phyloP scores from a whole-genome alignment of 805 yeast species.

The Teunomyces barrocoloradensis region DNA sequence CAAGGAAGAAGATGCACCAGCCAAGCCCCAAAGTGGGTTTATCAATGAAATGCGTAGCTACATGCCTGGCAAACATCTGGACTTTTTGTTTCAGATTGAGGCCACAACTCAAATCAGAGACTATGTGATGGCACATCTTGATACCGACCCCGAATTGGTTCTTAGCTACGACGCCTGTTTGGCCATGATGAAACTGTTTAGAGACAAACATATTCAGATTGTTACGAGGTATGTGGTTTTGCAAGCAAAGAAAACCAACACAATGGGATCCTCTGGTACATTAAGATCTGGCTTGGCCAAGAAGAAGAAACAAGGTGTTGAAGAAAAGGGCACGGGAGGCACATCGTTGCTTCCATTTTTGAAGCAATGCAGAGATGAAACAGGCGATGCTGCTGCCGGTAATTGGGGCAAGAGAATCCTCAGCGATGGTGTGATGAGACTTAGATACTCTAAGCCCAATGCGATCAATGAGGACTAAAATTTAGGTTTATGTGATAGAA shows the following conservation, averaged over 20 bases:
- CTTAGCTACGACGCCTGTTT: constrained; percentile 84
- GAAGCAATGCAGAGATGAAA: constrained; percentile 94
- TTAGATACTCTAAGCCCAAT: constrained; percentile 38
- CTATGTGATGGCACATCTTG: constrained; percentile 49
- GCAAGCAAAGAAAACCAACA: constrained; percentile 62
- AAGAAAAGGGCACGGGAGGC: constrained; percentile 88
- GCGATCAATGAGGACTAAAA: constrained; percentile 39
- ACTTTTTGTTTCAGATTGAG: constrained; percentile 63
- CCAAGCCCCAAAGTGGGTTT: constrained; percentile 42
- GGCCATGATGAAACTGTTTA: constrained; percentile 81
- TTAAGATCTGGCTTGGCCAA: constrained; percentile 66
- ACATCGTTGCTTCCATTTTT: constrained; percentile 87
- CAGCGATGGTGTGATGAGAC: constrained; percentile 51
- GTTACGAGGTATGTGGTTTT: constrained; percentile 83
- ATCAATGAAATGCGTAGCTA: constrained; percentile 81
- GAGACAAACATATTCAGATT: constrained; percentile 91
- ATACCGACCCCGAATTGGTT: constrained; percentile 51
- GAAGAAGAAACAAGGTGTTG: constrained; percentile 44
- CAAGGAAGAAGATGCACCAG: neutral
- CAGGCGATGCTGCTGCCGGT: constrained; percentile 92
- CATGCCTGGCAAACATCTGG: constrained; percentile 86
- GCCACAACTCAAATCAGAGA: constrained; percentile 59
- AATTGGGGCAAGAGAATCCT: constrained; percentile 80
- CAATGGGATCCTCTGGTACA: constrained; percentile 56
- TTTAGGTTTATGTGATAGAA: constrained; percentile 1